Evolutionary conservation across 2,329 filamentous ascomycete genomes (phyloP), one percentile per base, ranked within the genome.

Genomic region (Lachnellula arida): DNA sequence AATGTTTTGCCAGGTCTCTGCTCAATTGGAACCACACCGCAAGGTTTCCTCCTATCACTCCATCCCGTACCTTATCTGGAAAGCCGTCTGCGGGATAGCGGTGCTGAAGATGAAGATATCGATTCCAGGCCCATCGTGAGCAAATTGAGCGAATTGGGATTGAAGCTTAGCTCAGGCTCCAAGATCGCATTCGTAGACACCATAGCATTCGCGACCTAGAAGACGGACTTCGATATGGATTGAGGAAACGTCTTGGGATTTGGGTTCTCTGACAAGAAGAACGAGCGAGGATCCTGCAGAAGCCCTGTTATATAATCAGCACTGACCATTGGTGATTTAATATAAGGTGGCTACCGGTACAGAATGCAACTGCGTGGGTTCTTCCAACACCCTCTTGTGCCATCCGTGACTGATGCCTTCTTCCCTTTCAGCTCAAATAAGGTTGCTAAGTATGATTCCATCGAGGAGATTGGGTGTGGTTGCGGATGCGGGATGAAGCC

Each of bases 381-480:
- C 72, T 77, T 22, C 89, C 90, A 9, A 94, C 77, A 39, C 90
- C 90, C 90, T 63, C 90, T 79, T 6, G 87, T 91, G 50, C 89
- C 90, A 49, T 89, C 89, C 0, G 90, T 94, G 42, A 94, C 80
- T 62, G 94, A 87, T 62, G 87, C 88, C 47, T 92, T 82, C 73
- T 94, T 94, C 67, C 88, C 89, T 67, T 89, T 84, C 65, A 93
- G 81, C 51, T 86, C 89, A 79, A 94, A 94, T 74, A 94, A 85
- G 65, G 78, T 84, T 11, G 60, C 51, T 19, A 62, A 42, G 48
- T 60, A 62, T 17, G 44, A 32, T 89, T 90, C 89, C 90, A 94
- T 63, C 17, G 32, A 49, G 14, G 19, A 15, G 19, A 14, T 22
- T 23, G n/a, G 2, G 5, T 46, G 43, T 46, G n/a, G 44, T 14